Evolutionary conservation across 2,329 filamentous ascomycete genomes (phyloP).

Genomic region (Fusarium longipes): DNA sequence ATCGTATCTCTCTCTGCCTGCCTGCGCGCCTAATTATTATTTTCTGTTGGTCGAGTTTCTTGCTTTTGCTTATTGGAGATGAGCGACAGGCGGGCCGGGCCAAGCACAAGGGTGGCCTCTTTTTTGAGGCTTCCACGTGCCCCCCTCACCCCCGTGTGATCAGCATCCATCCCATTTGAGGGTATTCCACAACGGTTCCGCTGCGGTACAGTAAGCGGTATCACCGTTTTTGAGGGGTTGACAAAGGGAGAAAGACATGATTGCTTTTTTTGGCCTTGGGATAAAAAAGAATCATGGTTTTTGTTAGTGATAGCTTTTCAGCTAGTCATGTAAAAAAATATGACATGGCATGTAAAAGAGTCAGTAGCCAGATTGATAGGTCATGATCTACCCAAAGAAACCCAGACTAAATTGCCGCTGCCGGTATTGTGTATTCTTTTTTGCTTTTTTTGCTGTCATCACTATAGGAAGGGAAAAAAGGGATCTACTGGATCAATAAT

Average conservation of each 20-base stretch:
- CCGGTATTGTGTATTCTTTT: background rate
- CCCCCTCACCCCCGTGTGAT: conserved; percentile 19
- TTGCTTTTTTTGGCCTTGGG: background rate
- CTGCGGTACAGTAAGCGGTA: background rate
- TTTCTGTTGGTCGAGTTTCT: background rate
- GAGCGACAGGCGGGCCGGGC: conserved; percentile 39
- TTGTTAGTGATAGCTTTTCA: conserved; percentile 13
- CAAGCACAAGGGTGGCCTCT: conserved; percentile 1
- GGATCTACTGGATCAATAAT: background rate
- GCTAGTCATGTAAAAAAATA: background rate
- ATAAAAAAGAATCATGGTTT: background rate
- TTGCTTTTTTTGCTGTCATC: background rate
- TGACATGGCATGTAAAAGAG: background rate
- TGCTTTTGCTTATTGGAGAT: conserved; percentile 27
- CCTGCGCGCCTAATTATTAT: background rate
- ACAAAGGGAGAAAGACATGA: background rate
- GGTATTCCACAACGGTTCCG: conserved; percentile 23
- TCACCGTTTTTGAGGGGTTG: conserved; percentile 21
- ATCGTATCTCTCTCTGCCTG: too few relatives aligned
- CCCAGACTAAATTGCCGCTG: background rate
- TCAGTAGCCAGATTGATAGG: background rate
- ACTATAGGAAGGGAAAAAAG: too few relatives aligned
- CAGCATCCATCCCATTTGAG: conserved; percentile 15
- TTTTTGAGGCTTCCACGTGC: conserved; percentile 2
- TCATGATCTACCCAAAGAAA: conserved; percentile 1